These are phyloP conservation scores for Collybia sordida DNA, from an alignment of 768 basidiomycete species.

Conservation along the genomic window DNA sequence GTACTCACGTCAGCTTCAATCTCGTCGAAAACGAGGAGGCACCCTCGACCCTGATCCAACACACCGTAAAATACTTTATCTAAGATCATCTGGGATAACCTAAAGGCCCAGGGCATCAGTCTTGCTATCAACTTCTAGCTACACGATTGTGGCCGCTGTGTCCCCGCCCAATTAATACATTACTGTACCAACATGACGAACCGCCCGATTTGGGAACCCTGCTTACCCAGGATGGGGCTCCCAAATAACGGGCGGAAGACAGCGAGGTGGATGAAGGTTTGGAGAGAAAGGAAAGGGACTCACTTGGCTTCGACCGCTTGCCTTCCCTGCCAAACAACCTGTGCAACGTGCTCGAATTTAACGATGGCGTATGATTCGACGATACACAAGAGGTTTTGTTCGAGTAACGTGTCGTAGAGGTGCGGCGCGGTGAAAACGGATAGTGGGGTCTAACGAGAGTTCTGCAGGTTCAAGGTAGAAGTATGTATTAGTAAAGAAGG, in stretches of 20 bases:
- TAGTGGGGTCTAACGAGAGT: conserved; percentile 92
- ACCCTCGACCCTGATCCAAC: conserved; percentile 93
- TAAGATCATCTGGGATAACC: conserved; percentile 98
- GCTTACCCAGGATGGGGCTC: no score
- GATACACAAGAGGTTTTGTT: conserved; percentile 93
- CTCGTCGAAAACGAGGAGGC: conserved; percentile 85
- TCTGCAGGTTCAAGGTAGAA: no score
- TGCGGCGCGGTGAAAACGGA: conserved; percentile 90
- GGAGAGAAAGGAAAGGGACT: no score
- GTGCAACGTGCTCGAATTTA: conserved; percentile 89
- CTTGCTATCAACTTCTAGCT: no score
- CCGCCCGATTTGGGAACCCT: no score
- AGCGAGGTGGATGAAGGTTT: no score
- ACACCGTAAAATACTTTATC: conserved; percentile 95
- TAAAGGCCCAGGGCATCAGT: conserved; percentile 24
- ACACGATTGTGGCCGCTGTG: no score
- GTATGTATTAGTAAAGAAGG: not conserved
- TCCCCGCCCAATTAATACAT: no score
- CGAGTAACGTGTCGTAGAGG: conserved; percentile 94
- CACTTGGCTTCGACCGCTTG: no score
- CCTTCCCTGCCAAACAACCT: conserved; percentile 80
- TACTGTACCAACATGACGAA: no score
- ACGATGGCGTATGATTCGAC: conserved; percentile 95
- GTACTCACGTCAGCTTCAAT: conserved; percentile 77
- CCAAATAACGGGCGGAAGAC: no score